A percentile compares a stretch with the other conserved stretches of the same genome.
phyloP scores from a whole-genome alignment of 495 filamentous ascomycete species.

The Xeromyces bisporus region DNA sequence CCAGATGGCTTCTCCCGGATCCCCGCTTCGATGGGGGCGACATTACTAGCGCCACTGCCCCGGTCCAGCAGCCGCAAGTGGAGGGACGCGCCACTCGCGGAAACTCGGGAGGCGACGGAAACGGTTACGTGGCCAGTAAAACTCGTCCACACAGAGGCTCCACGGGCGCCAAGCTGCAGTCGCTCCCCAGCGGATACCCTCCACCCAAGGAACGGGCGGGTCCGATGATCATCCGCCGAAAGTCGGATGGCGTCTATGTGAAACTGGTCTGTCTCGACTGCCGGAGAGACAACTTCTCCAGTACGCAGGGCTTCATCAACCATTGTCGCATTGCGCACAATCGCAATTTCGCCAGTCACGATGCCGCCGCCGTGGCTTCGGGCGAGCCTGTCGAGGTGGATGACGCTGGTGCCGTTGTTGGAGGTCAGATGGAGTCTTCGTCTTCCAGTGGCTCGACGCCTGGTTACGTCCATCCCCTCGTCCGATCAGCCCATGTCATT shows the following conservation, averaged over 20 bases:
- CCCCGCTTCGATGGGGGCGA: slow-evolving; percentile 62
- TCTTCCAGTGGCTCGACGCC: slow-evolving; percentile 15
- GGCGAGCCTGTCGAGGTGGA: slow-evolving; percentile 65
- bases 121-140: slow-evolving; percentile 36
- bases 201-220: slow-evolving; percentile 48
- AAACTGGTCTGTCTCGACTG: slow-evolving; percentile 86
- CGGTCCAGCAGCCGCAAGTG: slow-evolving; percentile 17
- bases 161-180: slow-evolving; percentile 44
- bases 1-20: slow-evolving; percentile 83
- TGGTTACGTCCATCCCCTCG: slow-evolving; percentile 53
- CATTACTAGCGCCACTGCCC: slow-evolving; percentile 22
- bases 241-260: slow-evolving; percentile 41
- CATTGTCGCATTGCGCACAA: slow-evolving; percentile 92
- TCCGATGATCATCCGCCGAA: slow-evolving; percentile 42
- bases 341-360: slow-evolving; percentile 81
- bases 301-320: slow-evolving; percentile 94
- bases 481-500: slow-evolving; percentile 40
- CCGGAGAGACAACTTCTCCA: slow-evolving; percentile 75
- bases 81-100: slow-evolving; percentile 61
- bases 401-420: slow-evolving; percentile 37
- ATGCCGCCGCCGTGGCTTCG: slow-evolving; percentile 79
- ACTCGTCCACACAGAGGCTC: slow-evolving; percentile 44
- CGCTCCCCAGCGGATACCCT: slow-evolving; percentile 56
- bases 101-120: slow-evolving; percentile 39
- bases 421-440: slow-evolving; percentile 31